A percentile compares a stretch with the other conserved stretches of the same genome.
These are phyloP conservation scores for Trichosporon inkin DNA, from an alignment of 1,284 basidiomycete genomes.

Conservation along the genomic window DNA sequence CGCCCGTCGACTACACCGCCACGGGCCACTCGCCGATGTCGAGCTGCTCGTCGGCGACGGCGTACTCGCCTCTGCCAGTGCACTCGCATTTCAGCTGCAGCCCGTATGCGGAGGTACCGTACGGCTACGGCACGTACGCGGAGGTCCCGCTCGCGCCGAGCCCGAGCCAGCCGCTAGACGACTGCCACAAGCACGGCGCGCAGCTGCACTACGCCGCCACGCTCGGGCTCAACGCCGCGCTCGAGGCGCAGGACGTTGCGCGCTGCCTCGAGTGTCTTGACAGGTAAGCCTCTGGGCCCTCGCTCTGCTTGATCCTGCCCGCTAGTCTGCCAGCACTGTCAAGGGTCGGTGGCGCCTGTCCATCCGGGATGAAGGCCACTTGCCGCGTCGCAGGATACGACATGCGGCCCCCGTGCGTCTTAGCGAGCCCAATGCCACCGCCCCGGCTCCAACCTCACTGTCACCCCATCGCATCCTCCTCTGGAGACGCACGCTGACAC, in stretches of 20 bases:
- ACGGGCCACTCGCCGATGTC: too few species aligned
- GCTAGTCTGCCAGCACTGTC: too few species aligned
- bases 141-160: neutral
- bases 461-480: too few species aligned
- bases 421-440: neutral
- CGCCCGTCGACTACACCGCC: too few species aligned
- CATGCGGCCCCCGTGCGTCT: neutral
- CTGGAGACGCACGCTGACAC: neutral
- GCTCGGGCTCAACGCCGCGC: neutral
- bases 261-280: conserved; percentile 2
- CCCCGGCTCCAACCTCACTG: neutral
- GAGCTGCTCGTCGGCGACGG: too few species aligned
- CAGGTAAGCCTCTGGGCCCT: neutral
- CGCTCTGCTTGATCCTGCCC: neutral
- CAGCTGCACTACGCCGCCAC: neutral
- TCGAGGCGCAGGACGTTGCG: neutral
- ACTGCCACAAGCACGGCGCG: neutral
- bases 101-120: too few species aligned
- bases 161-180: neutral
- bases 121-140: neutral
- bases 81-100: too few species aligned
- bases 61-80: too few species aligned
- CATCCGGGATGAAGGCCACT: too few species aligned
- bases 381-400: neutral
- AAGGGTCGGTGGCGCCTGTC: neutral